Percentiles rank a stretch among this genome's conserved stretches.
These are phyloP conservation scores for Heterobasidion parviporum DNA, from an alignment of 1,284 basidiomycete species.

Conservation along the genomic window DNA sequence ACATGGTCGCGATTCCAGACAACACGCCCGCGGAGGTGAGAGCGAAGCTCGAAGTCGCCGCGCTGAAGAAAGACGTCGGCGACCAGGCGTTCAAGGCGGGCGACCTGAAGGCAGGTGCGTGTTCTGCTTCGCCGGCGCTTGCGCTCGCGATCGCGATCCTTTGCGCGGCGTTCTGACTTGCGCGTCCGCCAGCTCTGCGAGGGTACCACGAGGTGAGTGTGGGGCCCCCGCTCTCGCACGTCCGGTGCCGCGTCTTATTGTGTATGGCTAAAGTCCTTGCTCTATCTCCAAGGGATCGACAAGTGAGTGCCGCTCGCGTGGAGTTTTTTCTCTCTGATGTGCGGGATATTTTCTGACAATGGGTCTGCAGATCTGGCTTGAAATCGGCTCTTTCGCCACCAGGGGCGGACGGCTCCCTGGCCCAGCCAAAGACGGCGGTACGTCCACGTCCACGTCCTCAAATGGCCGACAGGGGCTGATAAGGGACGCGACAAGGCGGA, in stretches of 20 bases:
- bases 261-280: constrained; percentile 33
- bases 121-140: neutral
- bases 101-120: constrained; percentile 50
- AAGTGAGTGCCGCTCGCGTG: constrained; percentile 35
- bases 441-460: neutral
- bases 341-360: too few species aligned
- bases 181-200: constrained; percentile 4
- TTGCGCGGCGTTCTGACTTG: neutral
- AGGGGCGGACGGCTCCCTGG: constrained; percentile 12
- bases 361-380: constrained; percentile 5
- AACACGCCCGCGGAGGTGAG: neutral
- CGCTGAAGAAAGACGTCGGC: constrained; percentile 62
- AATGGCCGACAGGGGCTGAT: too few species aligned
- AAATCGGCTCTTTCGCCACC: constrained; percentile 4
- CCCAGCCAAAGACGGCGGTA: constrained; percentile 27
- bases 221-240: neutral
- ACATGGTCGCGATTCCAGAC: neutral
- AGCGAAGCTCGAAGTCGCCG: constrained; percentile 51
- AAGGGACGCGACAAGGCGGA: constrained; percentile 43
- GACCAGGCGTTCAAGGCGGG: constrained; percentile 69
- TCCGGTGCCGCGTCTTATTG: neutral
- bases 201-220: constrained; percentile 43
- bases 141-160: too few species aligned
- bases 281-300: constrained; percentile 66
- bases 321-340: neutral